Evolutionary conservation across 768 basidiomycete genomes (phyloP), one percentile per base, ranked within the genome.

Genomic region (Botryobasidium botryosum): DNA sequence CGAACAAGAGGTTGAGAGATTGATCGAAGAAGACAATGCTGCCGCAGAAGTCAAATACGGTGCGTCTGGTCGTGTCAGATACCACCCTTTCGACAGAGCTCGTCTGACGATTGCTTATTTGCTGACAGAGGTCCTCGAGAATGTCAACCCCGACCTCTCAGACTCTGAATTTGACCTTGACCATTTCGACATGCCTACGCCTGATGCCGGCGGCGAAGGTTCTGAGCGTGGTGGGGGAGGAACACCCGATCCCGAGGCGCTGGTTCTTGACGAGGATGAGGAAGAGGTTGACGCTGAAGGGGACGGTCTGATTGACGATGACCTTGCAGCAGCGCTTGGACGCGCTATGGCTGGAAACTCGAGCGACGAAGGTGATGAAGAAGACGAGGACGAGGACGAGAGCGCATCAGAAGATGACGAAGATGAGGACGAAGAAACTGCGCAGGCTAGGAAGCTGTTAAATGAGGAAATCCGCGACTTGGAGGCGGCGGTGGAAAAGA

Each of bases 401-500:
- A 78, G 76, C 0, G 79, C 78, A 0, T 76, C 79, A 0, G 75
- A 79, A 0, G 79, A 82, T 8, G 81, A 72, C 0, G 68, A 74
- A 6, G 68, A 71, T 0, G 68, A 72, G 1, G 67, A 65, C 0
- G 65, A 69, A 0, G 63, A 64, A 3, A 60, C 61, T 10, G 62
- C 60, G 0, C 65, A 68, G 6, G 49, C 78, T 28, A 74, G 76
- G 57, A 82, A 80, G 52, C 58, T 91, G 31, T 60, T 92, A 50
- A 83, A 78, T 52, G 90, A 90, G 55, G 88, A 92, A 60, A 87
- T 91, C 40, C 67, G 75, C 38, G 88, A 92, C 58, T 62, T 94
- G 51, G 83, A 92, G 59, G 77, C 77, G 39, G 90, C 87, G 2
- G 81, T 91, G 10, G 68, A 74, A 35, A 83, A 84, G 71, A 92